Conservation (phyloP, 148 eudicot genomes). For the Simmondsia chinensis region DNA sequence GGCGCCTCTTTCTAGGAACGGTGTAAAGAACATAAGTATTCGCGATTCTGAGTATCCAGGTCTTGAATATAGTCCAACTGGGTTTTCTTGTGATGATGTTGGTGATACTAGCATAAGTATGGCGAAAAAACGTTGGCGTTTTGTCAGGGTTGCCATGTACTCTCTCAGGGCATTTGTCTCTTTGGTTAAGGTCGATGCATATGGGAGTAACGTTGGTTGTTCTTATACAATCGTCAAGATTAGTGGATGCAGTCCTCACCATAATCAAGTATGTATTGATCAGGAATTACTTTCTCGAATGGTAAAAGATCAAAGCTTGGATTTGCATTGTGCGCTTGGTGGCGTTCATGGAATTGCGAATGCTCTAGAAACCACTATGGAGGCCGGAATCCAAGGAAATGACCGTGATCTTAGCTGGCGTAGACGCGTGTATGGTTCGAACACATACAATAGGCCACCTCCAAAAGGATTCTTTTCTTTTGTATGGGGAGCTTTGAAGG, state of each 20-base stretch:
- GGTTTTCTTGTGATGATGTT: too few relatives aligned
- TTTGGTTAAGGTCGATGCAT: slow-evolving; percentile 1
- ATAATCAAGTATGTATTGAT: slow-evolving; percentile 21
- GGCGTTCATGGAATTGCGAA: slow-evolving; percentile 33
- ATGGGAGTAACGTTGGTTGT: not conserved
- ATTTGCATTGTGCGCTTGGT: slow-evolving; percentile 26
- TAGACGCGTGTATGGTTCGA: slow-evolving; percentile 39
- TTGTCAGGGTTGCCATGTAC: slow-evolving; percentile 21
- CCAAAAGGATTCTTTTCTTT: slow-evolving; percentile 50
- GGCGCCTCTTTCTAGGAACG: too few relatives aligned
- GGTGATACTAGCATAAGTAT: too few relatives aligned
- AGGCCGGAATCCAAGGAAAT: slow-evolving; percentile 36
- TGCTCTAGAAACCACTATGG: slow-evolving; percentile 31
- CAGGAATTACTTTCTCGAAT: slow-evolving; percentile 24
- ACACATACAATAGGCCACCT: slow-evolving; percentile 55
- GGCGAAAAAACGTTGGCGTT: too few relatives aligned
- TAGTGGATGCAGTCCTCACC: slow-evolving; percentile 6
- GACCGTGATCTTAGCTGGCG: slow-evolving; percentile 27
- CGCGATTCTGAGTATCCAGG: too few relatives aligned
- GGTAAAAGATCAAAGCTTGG: slow-evolving; percentile 38
- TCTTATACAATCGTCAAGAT: slow-evolving; percentile 10
- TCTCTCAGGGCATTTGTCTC: slow-evolving; percentile 20
- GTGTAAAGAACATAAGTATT: too few relatives aligned
- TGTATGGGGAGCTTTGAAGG: slow-evolving; percentile 50
- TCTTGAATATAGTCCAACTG: too few relatives aligned